These are phyloP conservation scores for Coniferiporia sulphurascens DNA, from an alignment of 1,284 basidiomycete genomes.

Conservation along the genomic window DNA sequence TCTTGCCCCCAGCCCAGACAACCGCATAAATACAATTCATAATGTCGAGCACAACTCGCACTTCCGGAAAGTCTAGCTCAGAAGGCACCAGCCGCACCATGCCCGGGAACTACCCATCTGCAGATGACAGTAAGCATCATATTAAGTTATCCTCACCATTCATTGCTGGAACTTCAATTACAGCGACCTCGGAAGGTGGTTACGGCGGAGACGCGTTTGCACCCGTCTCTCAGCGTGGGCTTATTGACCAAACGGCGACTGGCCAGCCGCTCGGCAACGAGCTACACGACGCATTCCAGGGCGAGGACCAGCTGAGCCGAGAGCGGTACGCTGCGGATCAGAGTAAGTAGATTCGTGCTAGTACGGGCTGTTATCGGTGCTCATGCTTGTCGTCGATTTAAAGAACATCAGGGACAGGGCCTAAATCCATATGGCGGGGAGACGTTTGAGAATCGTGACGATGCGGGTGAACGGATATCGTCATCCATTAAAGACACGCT, in stretches of 20 bases:
- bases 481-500: not conserved
- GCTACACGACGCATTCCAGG: slow-evolving; percentile 12
- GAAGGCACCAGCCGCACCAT: too few species aligned
- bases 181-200: slow-evolving; percentile 14
- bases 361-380: not conserved
- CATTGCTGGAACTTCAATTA: slow-evolving; percentile 1
- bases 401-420: not conserved
- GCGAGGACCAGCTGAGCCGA: not conserved
- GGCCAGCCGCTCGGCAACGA: slow-evolving; percentile 14
- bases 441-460: slow-evolving; percentile 1
- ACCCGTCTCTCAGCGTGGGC: slow-evolving; percentile 5
- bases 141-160: too few species aligned
- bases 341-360: not conserved
- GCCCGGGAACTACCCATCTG: too few species aligned
- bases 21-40: too few species aligned
- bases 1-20: too few species aligned
- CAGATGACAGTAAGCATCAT: too few species aligned
- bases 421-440: slow-evolving; percentile 9
- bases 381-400: too few species aligned
- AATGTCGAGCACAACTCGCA: too few species aligned
- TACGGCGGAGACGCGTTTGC: slow-evolving; percentile 9
- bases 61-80: too few species aligned
- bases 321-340: slow-evolving; percentile 1
- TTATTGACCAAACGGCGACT: slow-evolving; percentile 12
- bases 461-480: not conserved